phyloP scores from a whole-genome alignment of 2,329 filamentous ascomycete genomes.

The Venturia asperata region DNA sequence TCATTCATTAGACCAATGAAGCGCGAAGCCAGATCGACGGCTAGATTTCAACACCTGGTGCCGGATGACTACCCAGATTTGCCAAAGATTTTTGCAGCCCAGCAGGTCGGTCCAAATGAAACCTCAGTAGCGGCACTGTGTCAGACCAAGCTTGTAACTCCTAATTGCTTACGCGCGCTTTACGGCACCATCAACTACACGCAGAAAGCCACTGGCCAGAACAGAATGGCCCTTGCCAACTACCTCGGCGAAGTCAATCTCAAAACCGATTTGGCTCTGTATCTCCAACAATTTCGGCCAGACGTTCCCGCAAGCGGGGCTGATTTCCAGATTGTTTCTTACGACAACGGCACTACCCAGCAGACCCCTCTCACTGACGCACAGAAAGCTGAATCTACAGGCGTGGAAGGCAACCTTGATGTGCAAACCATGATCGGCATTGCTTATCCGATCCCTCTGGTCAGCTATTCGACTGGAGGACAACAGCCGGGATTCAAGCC shows the following conservation, averaged over 20 bases:
- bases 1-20: slow-evolving; percentile 44
- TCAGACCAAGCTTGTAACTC: slow-evolving; percentile 14
- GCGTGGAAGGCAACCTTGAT: slow-evolving; percentile 17
- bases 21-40: slow-evolving; percentile 20
- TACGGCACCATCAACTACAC: slow-evolving; percentile 18
- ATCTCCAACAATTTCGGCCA: slow-evolving; percentile 15
- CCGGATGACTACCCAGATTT: slow-evolving; percentile 20
- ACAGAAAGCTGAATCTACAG: neutral
- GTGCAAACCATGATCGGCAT: slow-evolving; percentile 18
- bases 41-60: neutral
- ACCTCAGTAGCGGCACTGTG: slow-evolving; percentile 13
- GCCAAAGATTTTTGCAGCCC: neutral
- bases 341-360: slow-evolving; percentile 19
- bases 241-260: slow-evolving; percentile 15
- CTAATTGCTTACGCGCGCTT: slow-evolving; percentile 13
- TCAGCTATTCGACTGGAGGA: slow-evolving; percentile 17
- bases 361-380: slow-evolving; percentile 7
- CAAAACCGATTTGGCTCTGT: neutral
- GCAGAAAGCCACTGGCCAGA: slow-evolving; percentile 12
- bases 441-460: slow-evolving; percentile 17
- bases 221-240: slow-evolving; percentile 17
- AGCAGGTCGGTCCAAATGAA: neutral
- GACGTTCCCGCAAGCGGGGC: slow-evolving; percentile 14
- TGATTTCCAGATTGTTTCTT: slow-evolving; percentile 16
- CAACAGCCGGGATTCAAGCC: slow-evolving; percentile 11